Percentiles rank a stretch among this genome's conserved stretches.
Evolutionary conservation across 2,329 filamentous ascomycete species (phyloP).

Genomic region (Curvularia spicifera): DNA sequence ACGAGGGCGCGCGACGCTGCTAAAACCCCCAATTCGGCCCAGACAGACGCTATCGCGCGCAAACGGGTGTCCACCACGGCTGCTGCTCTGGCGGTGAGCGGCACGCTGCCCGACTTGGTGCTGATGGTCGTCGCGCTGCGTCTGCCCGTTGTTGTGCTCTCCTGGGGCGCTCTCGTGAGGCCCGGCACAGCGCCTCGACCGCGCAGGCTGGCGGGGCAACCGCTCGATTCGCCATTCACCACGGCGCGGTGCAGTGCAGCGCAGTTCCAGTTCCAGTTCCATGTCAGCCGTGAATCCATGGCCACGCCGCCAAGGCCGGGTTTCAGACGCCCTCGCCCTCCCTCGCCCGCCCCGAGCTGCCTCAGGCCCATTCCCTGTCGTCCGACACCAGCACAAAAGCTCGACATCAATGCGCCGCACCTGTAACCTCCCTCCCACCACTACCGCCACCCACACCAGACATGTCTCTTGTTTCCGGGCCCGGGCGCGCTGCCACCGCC

Average conservation of each 20-base stretch:
- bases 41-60: slow-evolving; percentile 9
- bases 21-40: slow-evolving; percentile 19
- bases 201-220: slow-evolving; percentile 5
- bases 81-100: slow-evolving; percentile 3
- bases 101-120: not conserved
- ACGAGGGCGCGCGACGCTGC: slow-evolving; percentile 22
- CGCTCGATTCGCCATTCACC: not conserved
- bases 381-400: slow-evolving; percentile 1
- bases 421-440: not conserved
- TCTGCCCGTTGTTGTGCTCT: not conserved
- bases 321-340: slow-evolving; percentile 7
- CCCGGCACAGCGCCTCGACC: not conserved
- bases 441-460: slow-evolving; percentile 5
- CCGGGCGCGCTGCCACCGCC: slow-evolving; percentile 58
- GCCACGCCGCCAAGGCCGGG: slow-evolving; percentile 9
- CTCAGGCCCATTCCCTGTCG: slow-evolving; percentile 12
- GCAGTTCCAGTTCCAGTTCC: not conserved
- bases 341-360: slow-evolving; percentile 3
- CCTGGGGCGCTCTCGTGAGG: not conserved
- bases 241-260: not conserved
- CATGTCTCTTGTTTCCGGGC: slow-evolving; percentile 68
- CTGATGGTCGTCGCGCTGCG: not conserved
- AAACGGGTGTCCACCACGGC: slow-evolving; percentile 17
- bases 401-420: slow-evolving; percentile 11
- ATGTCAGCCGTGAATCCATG: not conserved